These are phyloP conservation scores for Eutrema salsugineum DNA, from an alignment of 441 rosid genomes.

Conservation along the genomic window DNA sequence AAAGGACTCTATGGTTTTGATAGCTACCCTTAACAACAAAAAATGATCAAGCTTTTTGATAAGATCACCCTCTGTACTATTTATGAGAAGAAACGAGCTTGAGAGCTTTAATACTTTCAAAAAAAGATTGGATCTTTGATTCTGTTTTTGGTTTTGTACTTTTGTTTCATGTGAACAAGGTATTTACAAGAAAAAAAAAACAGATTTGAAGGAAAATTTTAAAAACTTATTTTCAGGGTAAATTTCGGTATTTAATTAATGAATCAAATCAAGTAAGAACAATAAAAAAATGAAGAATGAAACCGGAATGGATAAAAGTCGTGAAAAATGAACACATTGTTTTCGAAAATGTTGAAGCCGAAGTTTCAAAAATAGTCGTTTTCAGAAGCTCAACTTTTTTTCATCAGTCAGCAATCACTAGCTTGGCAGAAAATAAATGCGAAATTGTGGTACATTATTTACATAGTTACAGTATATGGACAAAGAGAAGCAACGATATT, in stretches of 20 bases:
- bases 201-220: background rate
- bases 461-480: background rate
- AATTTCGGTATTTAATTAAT: background rate
- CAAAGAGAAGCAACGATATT: background rate
- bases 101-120: background rate
- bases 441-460: background rate
- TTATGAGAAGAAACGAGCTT: constrained; percentile 1
- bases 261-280: background rate
- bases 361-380: background rate
- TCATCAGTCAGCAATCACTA: background rate
- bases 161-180: constrained; percentile 12
- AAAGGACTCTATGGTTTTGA: constrained; percentile 25
- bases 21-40: constrained; percentile 33
- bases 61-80: background rate
- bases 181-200: background rate
- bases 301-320: background rate
- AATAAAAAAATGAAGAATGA: background rate
- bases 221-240: background rate
- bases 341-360: background rate
- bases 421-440: background rate
- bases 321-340: background rate
- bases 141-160: constrained; percentile 20
- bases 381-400: background rate
- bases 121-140: constrained; percentile 10
- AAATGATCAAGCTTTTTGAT: constrained; percentile 5